A percentile compares a stretch with the other conserved stretches of the same genome.
phyloP scores from a whole-genome alignment of 306 rosid genomes.

The Pyrus pyrifolia region DNA sequence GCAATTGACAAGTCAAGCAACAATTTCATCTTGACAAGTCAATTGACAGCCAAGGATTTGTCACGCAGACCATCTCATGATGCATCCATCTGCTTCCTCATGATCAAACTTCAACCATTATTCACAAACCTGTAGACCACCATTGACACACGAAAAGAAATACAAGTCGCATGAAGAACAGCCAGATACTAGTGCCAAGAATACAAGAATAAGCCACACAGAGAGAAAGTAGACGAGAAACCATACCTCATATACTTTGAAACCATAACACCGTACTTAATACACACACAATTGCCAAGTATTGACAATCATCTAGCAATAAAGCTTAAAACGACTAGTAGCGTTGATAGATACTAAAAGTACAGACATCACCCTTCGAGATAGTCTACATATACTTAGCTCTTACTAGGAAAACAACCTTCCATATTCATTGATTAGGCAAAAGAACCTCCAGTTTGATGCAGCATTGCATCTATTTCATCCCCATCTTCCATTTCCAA shows the following conservation, averaged over 20 bases:
- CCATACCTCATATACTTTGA: not conserved
- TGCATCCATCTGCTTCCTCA: not conserved
- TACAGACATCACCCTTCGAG: not conserved
- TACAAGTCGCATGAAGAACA: not conserved
- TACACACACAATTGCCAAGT: not conserved
- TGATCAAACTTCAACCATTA: not conserved
- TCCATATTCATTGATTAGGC: not conserved
- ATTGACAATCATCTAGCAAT: not conserved
- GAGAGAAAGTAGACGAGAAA: not conserved
- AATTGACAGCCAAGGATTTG: not conserved
- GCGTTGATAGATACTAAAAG: not conserved
- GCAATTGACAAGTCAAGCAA: not conserved
- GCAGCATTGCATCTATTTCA: slow-evolving; percentile 80
- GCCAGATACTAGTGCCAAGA: not conserved
- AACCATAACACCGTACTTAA: not conserved
- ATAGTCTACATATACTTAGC: not conserved
- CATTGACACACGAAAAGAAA: not conserved
- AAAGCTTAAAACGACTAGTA: not conserved
- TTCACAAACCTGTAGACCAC: not conserved
- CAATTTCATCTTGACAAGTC: not conserved
- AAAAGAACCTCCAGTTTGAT: slow-evolving; percentile 66
- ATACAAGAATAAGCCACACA: not conserved
- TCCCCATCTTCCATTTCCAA: slow-evolving; percentile 91
- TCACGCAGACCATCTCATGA: not conserved
- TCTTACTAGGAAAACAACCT: not conserved